A percentile compares a stretch with the other conserved stretches of the same genome.
Evolutionary conservation across 306 rosid genomes (phyloP).

Genomic region (Mimosa pudica): DNA sequence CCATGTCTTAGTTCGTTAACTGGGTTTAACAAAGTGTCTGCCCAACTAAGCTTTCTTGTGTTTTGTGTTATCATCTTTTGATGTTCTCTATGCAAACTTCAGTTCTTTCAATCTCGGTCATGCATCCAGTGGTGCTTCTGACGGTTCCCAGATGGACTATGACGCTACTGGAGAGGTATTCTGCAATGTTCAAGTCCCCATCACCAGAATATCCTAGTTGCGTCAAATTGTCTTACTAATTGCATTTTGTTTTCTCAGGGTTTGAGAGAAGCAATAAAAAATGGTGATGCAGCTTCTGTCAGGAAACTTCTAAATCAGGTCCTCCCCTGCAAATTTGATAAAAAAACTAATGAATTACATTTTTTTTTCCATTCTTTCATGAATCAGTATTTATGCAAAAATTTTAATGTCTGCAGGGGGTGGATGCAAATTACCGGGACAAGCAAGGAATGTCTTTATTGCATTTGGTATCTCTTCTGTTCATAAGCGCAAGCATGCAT

Average conservation of each 20-base stretch:
- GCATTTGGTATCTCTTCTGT: constrained; percentile 68
- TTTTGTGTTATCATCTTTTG: constrained; percentile 25
- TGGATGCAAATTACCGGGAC: constrained; percentile 90
- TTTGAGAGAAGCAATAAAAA: constrained; percentile 94
- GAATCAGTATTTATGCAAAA: constrained; percentile 32
- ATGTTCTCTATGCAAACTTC: constrained; percentile 38
- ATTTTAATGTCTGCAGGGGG: constrained; percentile 74
- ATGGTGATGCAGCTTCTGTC: constrained; percentile 76
- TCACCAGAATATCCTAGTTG: constrained; percentile 16
- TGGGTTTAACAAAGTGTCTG: constrained; percentile 24
- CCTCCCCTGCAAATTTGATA: constrained; percentile 4
- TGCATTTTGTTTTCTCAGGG: constrained; percentile 59
- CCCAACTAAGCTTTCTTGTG: constrained; percentile 28
- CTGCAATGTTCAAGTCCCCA: constrained; percentile 24
- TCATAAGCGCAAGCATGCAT: not conserved
- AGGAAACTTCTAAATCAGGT: constrained; percentile 91
- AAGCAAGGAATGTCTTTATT: constrained; percentile 88
- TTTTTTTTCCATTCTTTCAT: not conserved
- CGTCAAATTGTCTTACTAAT: constrained; percentile 30
- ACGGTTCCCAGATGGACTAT: constrained; percentile 54
- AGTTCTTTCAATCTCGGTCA: constrained; percentile 73
- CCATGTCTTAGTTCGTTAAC: constrained; percentile 12
- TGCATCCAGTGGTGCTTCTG: constrained; percentile 42
- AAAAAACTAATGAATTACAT: not conserved
- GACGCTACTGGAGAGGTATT: constrained; percentile 90